Evolutionary conservation across 164 flowering plant genomes (phyloP).

Genomic region (Amborella trichopoda): DNA sequence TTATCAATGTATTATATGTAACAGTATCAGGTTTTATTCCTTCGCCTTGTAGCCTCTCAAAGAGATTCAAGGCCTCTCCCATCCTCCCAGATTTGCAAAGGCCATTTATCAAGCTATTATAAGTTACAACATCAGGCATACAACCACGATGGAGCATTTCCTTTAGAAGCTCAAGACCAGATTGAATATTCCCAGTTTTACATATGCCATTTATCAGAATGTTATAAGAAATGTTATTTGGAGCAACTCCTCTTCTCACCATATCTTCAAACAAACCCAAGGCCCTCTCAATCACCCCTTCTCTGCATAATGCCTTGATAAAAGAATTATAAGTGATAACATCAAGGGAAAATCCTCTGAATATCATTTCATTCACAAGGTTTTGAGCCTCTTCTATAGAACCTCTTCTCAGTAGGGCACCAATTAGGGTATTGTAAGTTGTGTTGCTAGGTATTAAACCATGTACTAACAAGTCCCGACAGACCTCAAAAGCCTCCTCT

Average conservation of each 20-base stretch:
- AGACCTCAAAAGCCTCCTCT: slow-evolving; percentile 51
- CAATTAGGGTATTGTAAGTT: slow-evolving; percentile 76
- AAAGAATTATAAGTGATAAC: slow-evolving; percentile 70
- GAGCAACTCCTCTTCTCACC: slow-evolving; percentile 38
- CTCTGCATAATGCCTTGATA: slow-evolving; percentile 53
- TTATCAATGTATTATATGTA: slow-evolving; percentile 74
- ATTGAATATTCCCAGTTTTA: slow-evolving; percentile 35
- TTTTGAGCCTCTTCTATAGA: slow-evolving; percentile 43
- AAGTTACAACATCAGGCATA: slow-evolving; percentile 74
- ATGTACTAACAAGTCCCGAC: slow-evolving; percentile 55
- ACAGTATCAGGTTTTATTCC: slow-evolving; percentile 60
- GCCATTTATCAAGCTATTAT: slow-evolving; percentile 80
- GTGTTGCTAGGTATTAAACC: slow-evolving; percentile 81
- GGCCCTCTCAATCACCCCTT: slow-evolving; percentile 59
- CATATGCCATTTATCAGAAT: slow-evolving; percentile 74
- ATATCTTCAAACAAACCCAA: slow-evolving; percentile 61
- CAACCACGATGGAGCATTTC: slow-evolving; percentile 59
- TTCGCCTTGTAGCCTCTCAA: slow-evolving; percentile 45
- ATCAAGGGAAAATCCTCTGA: slow-evolving; percentile 63
- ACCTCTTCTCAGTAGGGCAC: slow-evolving; percentile 45
- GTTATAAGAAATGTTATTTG: slow-evolving; percentile 50
- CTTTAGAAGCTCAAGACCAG: slow-evolving; percentile 53
- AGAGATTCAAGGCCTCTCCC: slow-evolving; percentile 55
- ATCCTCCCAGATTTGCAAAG: slow-evolving; percentile 50
- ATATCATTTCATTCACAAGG: slow-evolving; percentile 70